Evolutionary conservation across 2,329 filamentous ascomycete species (phyloP).

Genomic region (Fusarium compactum): DNA sequence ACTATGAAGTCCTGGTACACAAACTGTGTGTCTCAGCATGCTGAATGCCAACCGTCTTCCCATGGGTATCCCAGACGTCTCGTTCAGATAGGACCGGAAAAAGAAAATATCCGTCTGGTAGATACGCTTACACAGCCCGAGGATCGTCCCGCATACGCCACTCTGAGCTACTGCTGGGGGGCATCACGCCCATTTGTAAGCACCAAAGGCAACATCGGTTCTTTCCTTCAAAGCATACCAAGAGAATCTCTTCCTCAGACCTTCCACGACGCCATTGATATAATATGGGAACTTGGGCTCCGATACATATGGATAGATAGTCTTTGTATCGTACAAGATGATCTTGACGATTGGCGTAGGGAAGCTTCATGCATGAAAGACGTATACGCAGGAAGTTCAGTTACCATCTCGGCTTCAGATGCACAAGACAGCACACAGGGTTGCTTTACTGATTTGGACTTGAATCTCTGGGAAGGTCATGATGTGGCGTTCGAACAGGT

Average conservation of each 20-base stretch:
- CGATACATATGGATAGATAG: slow-evolving; percentile 35
- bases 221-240: background rate
- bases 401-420: slow-evolving; percentile 23
- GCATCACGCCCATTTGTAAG: background rate
- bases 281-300: background rate
- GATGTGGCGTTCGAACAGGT: background rate
- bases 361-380: slow-evolving; percentile 16
- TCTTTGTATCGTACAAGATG: slow-evolving; percentile 36
- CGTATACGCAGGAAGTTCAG: background rate
- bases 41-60: background rate
- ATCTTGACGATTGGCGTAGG: slow-evolving; percentile 14
- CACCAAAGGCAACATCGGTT: background rate
- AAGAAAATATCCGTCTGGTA: background rate
- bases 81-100: background rate
- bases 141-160: background rate
- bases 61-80: background rate
- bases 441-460: background rate
- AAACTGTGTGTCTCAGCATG: background rate
- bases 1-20: background rate
- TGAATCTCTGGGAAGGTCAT: background rate
- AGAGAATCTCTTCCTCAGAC: background rate
- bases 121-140: fast-evolving
- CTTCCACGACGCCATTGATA: slow-evolving; percentile 7
- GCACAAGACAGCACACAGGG: slow-evolving; percentile 5
- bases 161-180: slow-evolving; percentile 3